phyloP scores from a whole-genome alignment of 1,139 yeast species.

The Spathaspora sp. region DNA sequence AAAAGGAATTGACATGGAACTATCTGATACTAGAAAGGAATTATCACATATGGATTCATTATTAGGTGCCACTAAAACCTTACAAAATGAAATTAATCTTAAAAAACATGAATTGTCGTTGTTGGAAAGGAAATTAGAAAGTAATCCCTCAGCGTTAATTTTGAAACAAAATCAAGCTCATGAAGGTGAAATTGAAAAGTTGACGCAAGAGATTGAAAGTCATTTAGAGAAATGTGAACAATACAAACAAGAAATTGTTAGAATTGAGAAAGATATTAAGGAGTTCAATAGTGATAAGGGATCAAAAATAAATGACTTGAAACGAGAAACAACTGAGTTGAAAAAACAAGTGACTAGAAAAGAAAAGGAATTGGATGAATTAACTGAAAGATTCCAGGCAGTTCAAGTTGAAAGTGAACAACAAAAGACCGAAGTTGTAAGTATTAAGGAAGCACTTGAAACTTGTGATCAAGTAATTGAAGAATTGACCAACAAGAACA shows the following conservation, averaged over 20 bases:
- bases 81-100: constrained; percentile 66
- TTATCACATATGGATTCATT: constrained; percentile 47
- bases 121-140: constrained; percentile 57
- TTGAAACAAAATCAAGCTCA: constrained; percentile 52
- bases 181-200: constrained; percentile 45
- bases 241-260: constrained; percentile 44
- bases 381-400: constrained; percentile 59
- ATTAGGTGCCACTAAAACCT: constrained; percentile 51
- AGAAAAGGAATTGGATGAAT: constrained; percentile 43
- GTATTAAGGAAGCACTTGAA: constrained; percentile 41
- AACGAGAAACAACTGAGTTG: constrained; percentile 50
- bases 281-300: constrained; percentile 84
- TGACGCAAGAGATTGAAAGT: constrained; percentile 38
- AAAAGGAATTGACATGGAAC: constrained; percentile 34
- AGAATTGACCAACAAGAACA: constrained; percentile 39
- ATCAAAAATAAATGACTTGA: constrained; percentile 69
- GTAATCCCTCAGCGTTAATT: constrained; percentile 59
- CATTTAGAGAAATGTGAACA: constrained; percentile 27
- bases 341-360: constrained; percentile 36
- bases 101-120: constrained; percentile 68
- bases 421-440: constrained; percentile 52
- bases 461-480: constrained; percentile 32
- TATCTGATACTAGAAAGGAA: constrained; percentile 40
- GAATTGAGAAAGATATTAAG: constrained; percentile 72
- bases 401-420: constrained; percentile 75